Evolutionary conservation across 31 red algal species (phyloP), one percentile per base, ranked within the genome.

Genomic region (Asparagopsis taxiformis): DNA sequence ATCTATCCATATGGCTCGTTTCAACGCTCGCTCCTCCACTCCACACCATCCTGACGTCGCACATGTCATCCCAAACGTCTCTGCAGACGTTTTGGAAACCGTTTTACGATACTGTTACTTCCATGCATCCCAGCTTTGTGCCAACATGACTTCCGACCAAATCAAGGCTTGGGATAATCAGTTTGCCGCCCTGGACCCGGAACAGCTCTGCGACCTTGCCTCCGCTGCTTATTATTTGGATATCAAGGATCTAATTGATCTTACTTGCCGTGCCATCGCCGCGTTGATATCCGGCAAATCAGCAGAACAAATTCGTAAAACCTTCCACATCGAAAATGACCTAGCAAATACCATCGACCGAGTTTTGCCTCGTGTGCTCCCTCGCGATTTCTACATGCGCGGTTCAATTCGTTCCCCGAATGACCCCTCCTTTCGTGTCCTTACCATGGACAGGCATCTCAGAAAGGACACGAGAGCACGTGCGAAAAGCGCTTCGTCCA

Each of bases 181-280:
- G 26, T 62, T 62, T 30, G 59, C 34, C 59, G 26, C 0, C 23
- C 16, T 34, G 21, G 21, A 21, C 21, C 59, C 59, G 22, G 26
- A 17, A 23, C 59, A 30, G 3, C 59, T 62, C 26, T 62, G 59
- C 59, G 59, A 62, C n/a, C 30, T 62, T 16, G 59, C 59, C 30
- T 62, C 59, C 22, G 59, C 59, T 9, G 59, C 59, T 4, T 62
- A 62, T 30, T 62, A 62, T 34, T 34, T 62, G 26, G 59, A 62
- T 17, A 62, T 62, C n/a, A 19, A 30, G 26, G 30, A 62, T 17
- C 59, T 62, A 6, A 30, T 62, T 30, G 59, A 62, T 30, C 22
- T 62, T 7, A 62, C 30, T 29, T 62, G 59, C 30, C 59, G 59
- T 6, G 59, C 59, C 59, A 21, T 62, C 8, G 59, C 59, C 59